Base-by-base conservation (phyloP, 176 grass and related monocot genomes). In the Carex scoparia region DNA sequence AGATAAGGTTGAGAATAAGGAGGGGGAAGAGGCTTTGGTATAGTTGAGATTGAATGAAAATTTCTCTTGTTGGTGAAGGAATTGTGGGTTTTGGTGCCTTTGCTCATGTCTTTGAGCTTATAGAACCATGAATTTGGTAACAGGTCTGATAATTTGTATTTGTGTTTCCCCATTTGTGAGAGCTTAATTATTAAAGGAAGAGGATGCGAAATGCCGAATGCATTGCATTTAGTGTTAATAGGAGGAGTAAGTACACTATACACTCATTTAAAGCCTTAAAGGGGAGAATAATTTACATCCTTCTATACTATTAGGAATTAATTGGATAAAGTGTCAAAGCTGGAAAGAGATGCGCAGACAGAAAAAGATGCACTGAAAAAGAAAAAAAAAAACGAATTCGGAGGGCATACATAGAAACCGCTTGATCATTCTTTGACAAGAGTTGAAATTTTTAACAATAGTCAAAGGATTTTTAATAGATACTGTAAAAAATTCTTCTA, bases 81-180 rank as follows among this genome's bases (percentile, higher is more conserved):
- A 28, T 55, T 38, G 37, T 74, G 80, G 37, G 56, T 67, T 62
- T 61, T 75, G 53, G 67, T 30, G 54, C 4, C 3, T 83, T 31
- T n/a, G 15, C 19, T 57, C 72, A 55, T 88, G 75, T 94, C 87
- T 82, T 92, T 94, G 23, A 98, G 91, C 89, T 76, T 90, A 86
- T 91, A 74, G 88, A 98, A 86, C 96, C 93, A 98, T 61, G 86
- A 90, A 78, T 80, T 90, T 18, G 88, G 90, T 84, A 93, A 88
- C 76, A 82, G 4, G 80, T 82, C 80, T 67, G 80, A 67, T 44
- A 82, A 12, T 38, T 65, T 82, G 80, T 67, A 82, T 31, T 49
- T 82, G 12, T 67, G 80, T 82, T 67, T 82, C 54, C 80, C 80
- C 80, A 82, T 82, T 66, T 81, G 15, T 51, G 79, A 81, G 60